Percentiles rank a stretch among this genome's conserved stretches.
Conservation (phyloP, 2,329 filamentous ascomycete genomes). For the Rhynchosporium secalis region DNA sequence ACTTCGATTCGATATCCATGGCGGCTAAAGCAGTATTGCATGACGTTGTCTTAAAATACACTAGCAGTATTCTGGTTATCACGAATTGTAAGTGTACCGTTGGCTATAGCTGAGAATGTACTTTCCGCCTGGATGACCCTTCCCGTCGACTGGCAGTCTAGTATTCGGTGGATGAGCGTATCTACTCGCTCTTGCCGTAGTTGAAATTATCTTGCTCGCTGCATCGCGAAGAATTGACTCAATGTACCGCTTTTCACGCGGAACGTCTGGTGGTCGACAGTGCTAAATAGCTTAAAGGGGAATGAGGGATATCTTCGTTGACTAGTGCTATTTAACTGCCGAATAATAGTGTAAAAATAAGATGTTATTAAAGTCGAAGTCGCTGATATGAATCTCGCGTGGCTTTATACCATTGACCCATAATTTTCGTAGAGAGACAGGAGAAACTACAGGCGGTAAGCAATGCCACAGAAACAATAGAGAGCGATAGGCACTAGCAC, state of each 20-base stretch:
- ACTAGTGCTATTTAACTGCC: not conserved
- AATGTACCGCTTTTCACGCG: not conserved
- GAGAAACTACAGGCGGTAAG: not conserved
- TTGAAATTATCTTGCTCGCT: not conserved
- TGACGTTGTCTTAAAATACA: not conserved
- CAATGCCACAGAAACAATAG: not conserved
- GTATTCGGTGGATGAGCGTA: not conserved
- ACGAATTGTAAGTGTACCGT: not conserved
- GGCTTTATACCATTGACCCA: slow-evolving; percentile 9
- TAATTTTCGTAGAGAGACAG: slow-evolving; percentile 22
- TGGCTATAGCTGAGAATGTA: not conserved
- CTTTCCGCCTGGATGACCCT: not conserved
- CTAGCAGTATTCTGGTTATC: not conserved
- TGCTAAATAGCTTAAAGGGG: not conserved
- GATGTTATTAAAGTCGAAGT: not conserved
- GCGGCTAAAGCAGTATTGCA: not conserved
- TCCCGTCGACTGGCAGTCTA: not conserved
- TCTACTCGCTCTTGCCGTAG: not conserved
- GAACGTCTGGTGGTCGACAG: not conserved
- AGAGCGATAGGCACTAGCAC: not conserved
- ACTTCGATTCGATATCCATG: not conserved
- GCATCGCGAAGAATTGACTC: not conserved
- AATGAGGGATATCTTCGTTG: not conserved
- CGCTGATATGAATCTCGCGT: not conserved
- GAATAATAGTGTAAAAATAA: not conserved